Conservation (phyloP, 257 asterid genomes). For the Plectranthus barbatus region DNA sequence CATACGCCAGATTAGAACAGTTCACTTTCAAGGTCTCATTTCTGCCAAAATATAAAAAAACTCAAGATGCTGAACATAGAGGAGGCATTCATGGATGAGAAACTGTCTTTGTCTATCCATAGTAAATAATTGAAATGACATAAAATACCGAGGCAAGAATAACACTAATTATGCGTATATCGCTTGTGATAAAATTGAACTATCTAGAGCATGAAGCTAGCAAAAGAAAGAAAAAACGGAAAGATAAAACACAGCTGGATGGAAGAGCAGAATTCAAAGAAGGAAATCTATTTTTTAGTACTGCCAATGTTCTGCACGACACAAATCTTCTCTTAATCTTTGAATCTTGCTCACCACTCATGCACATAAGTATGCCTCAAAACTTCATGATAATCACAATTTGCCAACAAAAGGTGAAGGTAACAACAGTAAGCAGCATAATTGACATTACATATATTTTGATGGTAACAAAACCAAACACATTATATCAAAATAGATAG, state of each 20-base stretch:
- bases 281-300: not conserved
- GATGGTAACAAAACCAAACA: not conserved
- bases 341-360: constrained; percentile 4
- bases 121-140: not conserved
- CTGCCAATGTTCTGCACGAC: not conserved
- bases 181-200: not conserved
- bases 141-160: not conserved
- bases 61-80: not conserved
- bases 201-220: not conserved
- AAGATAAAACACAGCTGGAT: not conserved
- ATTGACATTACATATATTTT: not conserved
- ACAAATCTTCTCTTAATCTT: not conserved
- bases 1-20: not conserved
- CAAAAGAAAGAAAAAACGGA: not conserved
- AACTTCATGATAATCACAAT: not conserved
- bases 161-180: not conserved
- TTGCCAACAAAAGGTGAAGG: not conserved
- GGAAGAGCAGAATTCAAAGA: not conserved
- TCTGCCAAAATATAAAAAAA: not conserved
- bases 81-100: not conserved
- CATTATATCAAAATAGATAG: not conserved
- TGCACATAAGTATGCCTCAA: not conserved
- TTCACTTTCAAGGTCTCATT: not conserved
- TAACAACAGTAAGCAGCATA: not conserved
- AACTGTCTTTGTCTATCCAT: not conserved